Conservation (phyloP, 306 rosid species). For the Vigna nakashimae region DNA sequence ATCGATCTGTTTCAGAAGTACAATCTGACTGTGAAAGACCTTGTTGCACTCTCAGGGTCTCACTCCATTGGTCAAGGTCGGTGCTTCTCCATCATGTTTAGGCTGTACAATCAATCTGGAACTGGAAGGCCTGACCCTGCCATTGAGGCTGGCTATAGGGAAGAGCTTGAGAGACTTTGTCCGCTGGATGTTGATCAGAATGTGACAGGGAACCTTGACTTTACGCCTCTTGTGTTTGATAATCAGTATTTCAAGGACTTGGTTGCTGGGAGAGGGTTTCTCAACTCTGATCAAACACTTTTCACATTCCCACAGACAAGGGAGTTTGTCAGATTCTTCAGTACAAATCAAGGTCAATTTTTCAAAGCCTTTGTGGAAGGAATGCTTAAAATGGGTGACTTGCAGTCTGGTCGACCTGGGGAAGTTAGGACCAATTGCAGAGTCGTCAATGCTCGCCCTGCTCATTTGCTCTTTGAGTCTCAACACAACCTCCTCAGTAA, state of each 20-base stretch:
- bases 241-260: slow-evolving; percentile 93
- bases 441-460: slow-evolving; percentile 51
- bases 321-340: slow-evolving; percentile 55
- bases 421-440: slow-evolving; percentile 85
- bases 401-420: slow-evolving; percentile 69
- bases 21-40: slow-evolving; percentile 63
- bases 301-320: slow-evolving; percentile 57
- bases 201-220: slow-evolving; percentile 75
- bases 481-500: background rate
- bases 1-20: slow-evolving; percentile 61
- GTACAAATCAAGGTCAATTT: slow-evolving; percentile 53
- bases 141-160: slow-evolving; percentile 58
- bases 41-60: slow-evolving; percentile 89
- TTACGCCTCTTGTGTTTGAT: slow-evolving; percentile 76
- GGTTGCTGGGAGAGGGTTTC: slow-evolving; percentile 76
- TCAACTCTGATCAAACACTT: slow-evolving; percentile 87
- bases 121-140: slow-evolving; percentile 76
- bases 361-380: slow-evolving; percentile 72
- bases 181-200: slow-evolving; percentile 73
- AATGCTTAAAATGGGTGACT: slow-evolving; percentile 86
- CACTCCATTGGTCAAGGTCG: slow-evolving; percentile 86
- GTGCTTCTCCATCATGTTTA: slow-evolving; percentile 90
- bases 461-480: slow-evolving; percentile 15
- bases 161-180: slow-evolving; percentile 63
- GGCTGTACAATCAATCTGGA: slow-evolving; percentile 90